Evolutionary conservation across 2,329 filamentous ascomycete genomes (phyloP).

Genomic region (Epichloe festucae): DNA sequence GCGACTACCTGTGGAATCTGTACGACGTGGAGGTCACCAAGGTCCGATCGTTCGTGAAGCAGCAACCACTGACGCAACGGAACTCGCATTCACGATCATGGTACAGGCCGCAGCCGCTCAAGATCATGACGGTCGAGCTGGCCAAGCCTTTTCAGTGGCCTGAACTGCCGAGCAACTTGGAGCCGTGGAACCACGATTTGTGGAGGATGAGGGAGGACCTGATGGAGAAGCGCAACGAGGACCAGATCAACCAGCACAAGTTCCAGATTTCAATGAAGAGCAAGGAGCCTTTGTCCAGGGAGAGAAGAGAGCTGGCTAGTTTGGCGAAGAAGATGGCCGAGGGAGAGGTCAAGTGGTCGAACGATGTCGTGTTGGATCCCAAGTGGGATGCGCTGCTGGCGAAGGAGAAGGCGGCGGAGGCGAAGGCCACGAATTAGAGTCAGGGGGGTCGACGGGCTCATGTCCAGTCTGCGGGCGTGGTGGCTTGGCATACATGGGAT

Average conservation of each 20-base stretch:
- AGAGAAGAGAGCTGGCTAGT: slow-evolving; percentile 40
- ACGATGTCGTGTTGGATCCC: slow-evolving; percentile 30
- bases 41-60: slow-evolving; percentile 68
- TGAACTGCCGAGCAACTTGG: slow-evolving; percentile 46
- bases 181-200: slow-evolving; percentile 51
- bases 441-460: no score
- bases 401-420: slow-evolving; percentile 9
- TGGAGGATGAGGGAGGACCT: slow-evolving; percentile 39
- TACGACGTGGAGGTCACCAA: slow-evolving; percentile 63
- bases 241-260: slow-evolving; percentile 19
- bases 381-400: slow-evolving; percentile 29
- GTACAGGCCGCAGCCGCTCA: slow-evolving; percentile 60
- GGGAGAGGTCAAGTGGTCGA: slow-evolving; percentile 49
- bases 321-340: slow-evolving; percentile 50
- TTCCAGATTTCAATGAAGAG: slow-evolving; percentile 27
- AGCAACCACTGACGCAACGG: slow-evolving; percentile 42
- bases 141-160: slow-evolving; percentile 83
- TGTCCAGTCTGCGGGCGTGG: no score
- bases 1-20: slow-evolving; percentile 81
- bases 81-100: slow-evolving; percentile 38
- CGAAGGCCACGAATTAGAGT: slow-evolving; percentile 10
- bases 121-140: slow-evolving; percentile 94
- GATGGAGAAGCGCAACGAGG: slow-evolving; percentile 26
- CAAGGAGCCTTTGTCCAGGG: slow-evolving; percentile 26
- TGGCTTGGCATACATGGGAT: not conserved